phyloP scores from a whole-genome alignment of 495 filamentous ascomycete species.

The Melanomma pulvis-pyrius region DNA sequence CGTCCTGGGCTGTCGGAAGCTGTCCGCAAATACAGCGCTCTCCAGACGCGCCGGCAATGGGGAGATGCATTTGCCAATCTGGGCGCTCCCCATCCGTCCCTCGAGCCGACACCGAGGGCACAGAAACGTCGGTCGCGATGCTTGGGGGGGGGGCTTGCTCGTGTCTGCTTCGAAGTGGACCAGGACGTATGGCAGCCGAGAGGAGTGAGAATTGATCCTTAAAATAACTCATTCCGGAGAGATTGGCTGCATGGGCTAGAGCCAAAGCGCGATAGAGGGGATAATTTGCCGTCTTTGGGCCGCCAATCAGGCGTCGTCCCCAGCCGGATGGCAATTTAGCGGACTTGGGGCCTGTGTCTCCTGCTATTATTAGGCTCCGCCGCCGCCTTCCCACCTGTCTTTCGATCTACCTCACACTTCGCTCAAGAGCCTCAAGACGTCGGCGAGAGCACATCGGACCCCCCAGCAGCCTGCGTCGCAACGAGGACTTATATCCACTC shows the following conservation, averaged over 20 bases:
- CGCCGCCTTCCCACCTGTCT: slow-evolving; percentile 3
- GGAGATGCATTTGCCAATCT: slow-evolving; percentile 11
- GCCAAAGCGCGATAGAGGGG: not conserved
- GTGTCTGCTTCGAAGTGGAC: not conserved
- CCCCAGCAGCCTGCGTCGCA: not conserved
- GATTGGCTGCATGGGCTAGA: slow-evolving; percentile 2
- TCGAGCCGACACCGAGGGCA: not conserved
- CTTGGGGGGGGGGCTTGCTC: not conserved
- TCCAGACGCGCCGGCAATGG: slow-evolving; percentile 1
- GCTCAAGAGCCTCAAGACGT: slow-evolving; percentile 24
- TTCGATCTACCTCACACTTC: slow-evolving; percentile 3
- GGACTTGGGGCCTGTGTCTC: not conserved
- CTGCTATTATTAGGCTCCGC: slow-evolving; percentile 12
- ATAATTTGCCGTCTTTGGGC: slow-evolving; percentile 10
- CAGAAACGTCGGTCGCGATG: slow-evolving; percentile 1
- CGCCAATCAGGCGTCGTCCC: not conserved
- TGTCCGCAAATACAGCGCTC: slow-evolving; percentile 2
- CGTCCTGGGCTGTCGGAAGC: not conserved
- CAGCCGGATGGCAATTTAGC: not conserved
- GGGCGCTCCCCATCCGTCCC: not conserved
- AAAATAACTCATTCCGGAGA: slow-evolving; percentile 14
- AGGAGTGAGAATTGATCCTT: slow-evolving; percentile 16
- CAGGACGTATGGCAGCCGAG: not conserved
- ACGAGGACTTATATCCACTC: slow-evolving; percentile 20
- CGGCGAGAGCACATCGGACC: slow-evolving; percentile 1